Evolutionary conservation across 108 stramenopile species (phyloP), one percentile per base, ranked within the genome.

Genomic region (Seminavis robusta): DNA sequence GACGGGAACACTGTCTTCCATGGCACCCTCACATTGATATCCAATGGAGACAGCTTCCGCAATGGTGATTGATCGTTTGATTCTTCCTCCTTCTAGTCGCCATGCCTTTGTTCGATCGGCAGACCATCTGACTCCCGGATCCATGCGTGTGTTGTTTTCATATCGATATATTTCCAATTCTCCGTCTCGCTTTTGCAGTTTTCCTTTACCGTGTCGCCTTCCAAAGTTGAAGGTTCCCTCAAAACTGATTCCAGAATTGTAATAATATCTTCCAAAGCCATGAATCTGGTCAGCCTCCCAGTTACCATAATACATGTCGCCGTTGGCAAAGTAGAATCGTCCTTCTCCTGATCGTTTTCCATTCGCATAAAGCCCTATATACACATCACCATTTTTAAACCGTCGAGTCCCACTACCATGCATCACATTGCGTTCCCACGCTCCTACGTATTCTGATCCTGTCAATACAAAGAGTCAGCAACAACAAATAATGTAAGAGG

Each of bases 251-350:
- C 79, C 76, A 52, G 71, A 69, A 32, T 65, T 59, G 39, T 71
- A 83, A 48, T 80, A 83, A 47, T 83, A 86, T 32, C 74, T 52
- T 1, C 82, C 80, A n/a, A 59, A 52, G 23, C 82, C 86, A 52
- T 87, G 81, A 26, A 81, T 78, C 3, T 37, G 17, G 43, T 75
- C 53, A 10, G 10, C 4, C 24, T 61, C 26, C 67, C 67, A 69
- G 1, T 11, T 30, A n/a, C 67, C 67, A 9, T 32, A 20, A 39
- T 56, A 56, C 47, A 61, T 9, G 33, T 69, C 67, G 13, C 81
- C 80, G 36, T 81, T 81, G 27, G 79, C 76, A 61, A 74, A 82
- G 40, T 72, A 67, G 25, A 73, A 72, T 17, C 49, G 59, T 7
- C 86, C 86, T 3, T 73, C 31, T n/a, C 86, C 86, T 9, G 70